Base-by-base conservation (phyloP, 129 eudicot genomes). In the Arctium lappa region DNA sequence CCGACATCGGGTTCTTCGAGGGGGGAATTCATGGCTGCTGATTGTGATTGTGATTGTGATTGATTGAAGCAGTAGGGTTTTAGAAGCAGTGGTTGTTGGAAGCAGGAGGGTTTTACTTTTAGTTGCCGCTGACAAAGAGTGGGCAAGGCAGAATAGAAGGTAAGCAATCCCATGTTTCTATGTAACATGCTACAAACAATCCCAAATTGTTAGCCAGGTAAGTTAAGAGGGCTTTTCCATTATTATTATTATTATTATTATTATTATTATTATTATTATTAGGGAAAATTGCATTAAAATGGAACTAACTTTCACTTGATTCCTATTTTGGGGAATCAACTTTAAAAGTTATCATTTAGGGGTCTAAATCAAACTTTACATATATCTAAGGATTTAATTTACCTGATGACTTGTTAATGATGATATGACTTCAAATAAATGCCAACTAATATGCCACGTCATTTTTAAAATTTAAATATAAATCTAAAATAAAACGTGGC, bases 1-100 rank as follows among this genome's bases (percentile, higher is more conserved):
- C 98, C 98, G 18, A 92, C 97, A 83, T 95, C 97, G 11, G 94
- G 65, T 81, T 95, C 98, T 29, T 92, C 94, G 2, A 94, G 77
- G 0, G 87, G 44, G 2, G 84, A 27, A 77, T 66, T 85, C 87
- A 85, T 85, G 72, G 66, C 83, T 27, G 85, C 78, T 16, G 81
- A 56, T 44, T 44, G 50, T 5, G 46, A 40, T n/a, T n/a, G n/a
- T n/a, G n/a, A n/a, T 46, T 76, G 70, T 0, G 76, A 66, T 66
- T 76, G 81, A 69, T 27, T 82, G 63, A 32, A 75, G 53, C 18
- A 80, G 78, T 70, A 75, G 82, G 82, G 82, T 79, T 79, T 79
- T 27, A 30, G 40, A 9, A 36, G 33, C 34, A 66, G 18, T 27
- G 71, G 34, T 7, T 27, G 73, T 13, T 63, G 34, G 29, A 36